A percentile compares a stretch with the other conserved stretches of the same genome.
phyloP scores from a whole-genome alignment of 2,329 filamentous ascomycete species.

The Hypocreales sp. region DNA sequence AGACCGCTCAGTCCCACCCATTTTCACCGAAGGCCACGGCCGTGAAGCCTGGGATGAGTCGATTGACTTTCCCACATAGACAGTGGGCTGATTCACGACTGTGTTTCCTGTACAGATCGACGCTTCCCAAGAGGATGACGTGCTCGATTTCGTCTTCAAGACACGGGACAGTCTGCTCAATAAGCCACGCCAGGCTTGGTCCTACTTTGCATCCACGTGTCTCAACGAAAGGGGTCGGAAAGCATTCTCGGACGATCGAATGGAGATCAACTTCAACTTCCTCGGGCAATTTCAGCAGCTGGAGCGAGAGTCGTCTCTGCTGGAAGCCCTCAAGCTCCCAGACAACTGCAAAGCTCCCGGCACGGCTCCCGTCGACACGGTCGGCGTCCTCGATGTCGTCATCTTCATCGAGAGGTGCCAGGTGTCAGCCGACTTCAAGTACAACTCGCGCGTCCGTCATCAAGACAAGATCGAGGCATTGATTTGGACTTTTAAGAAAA shows the following conservation, averaged over 20 bases:
- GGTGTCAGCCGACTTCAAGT: neutral
- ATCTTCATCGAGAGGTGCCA: neutral
- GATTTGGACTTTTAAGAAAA: neutral
- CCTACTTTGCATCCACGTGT: neutral
- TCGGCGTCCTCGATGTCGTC: neutral
- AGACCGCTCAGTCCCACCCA: constrained; percentile 11
- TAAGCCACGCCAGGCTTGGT: neutral
- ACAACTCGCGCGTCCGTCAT: neutral
- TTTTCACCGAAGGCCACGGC: constrained; percentile 20
- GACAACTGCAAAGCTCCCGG: neutral
- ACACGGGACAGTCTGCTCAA: neutral
- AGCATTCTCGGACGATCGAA: neutral
- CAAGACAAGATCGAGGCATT: neutral
- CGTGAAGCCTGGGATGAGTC: constrained; percentile 14
- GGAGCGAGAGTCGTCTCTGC: too few relatives aligned
- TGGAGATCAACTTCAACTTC: neutral
- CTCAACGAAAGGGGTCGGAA: neutral
- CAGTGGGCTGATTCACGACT: constrained; percentile 22
- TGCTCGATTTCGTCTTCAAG: neutral
- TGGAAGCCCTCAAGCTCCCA: too few relatives aligned
- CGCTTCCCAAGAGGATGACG: too few relatives aligned
- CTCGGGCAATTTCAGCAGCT: neutral
- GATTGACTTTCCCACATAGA: constrained; percentile 15
- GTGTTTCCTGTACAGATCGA: constrained; percentile 10
- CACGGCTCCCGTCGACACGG: neutral